Evolutionary conservation across 768 basidiomycete species (phyloP), one percentile per base, ranked within the genome.

Genomic region (Cubamyces sp.): DNA sequence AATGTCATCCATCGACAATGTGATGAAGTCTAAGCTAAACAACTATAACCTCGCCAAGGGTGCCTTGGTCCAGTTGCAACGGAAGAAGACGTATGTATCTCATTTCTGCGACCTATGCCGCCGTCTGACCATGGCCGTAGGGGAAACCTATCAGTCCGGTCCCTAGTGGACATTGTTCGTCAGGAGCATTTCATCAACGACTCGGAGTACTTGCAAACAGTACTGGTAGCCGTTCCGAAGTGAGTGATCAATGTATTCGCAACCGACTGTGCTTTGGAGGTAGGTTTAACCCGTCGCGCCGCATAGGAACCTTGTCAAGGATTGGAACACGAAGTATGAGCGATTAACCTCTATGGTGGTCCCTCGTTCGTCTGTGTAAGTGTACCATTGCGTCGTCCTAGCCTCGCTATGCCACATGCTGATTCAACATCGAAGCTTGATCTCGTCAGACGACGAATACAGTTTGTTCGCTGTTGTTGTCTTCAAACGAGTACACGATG

Each of bases 11-110:
- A 94, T 98, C 64, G 97, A 99, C 75, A 92, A 91, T 71, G 87
- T 91, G 41, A 91, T 97, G 84, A 96, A 96, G 78, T 80, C 86
- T 43, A 98, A 97, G 76, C 77, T 94, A 42, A 91, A 88, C 68
- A 89, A 87, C 71, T 99, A 99, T 76, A 96, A 95, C 72, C 78
- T 96, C 14, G 91, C 94, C 51, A 99, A 99, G 74, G 96, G 96
- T 0, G 88, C 92, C 49, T 79, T 98, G 53, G 85, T 87, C 3
- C 90, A 94, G 70, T 87, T 98, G 83, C 93, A 96, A 72, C 87
- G 97, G 68, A 98, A 94, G 86, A 91, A 92, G 81, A 87, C 86
- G 96, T 96, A 72, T 59, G 83, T 71, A 28, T 16, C 14, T 25
- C 26, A 34, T 11, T 3, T 26, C 18, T 25, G 60, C 40, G 39